Evolutionary conservation across 805 yeast species (phyloP).

Genomic region (Teunomyces tritomae): DNA sequence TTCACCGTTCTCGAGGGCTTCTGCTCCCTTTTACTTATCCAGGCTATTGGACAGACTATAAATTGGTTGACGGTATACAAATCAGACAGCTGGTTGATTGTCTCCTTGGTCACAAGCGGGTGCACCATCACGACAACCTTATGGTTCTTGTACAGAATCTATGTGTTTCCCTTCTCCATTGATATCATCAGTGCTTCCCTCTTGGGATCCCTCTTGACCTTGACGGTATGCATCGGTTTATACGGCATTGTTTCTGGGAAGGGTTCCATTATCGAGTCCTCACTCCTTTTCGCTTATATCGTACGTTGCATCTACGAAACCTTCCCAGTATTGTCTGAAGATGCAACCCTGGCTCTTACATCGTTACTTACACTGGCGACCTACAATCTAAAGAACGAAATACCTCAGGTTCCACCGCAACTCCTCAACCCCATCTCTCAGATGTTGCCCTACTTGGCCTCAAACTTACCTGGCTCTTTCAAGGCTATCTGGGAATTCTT

Average conservation of each 20-base stretch:
- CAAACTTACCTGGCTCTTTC: slow-evolving; percentile 52
- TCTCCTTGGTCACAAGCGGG: slow-evolving; percentile 69
- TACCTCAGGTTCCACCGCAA: slow-evolving; percentile 37
- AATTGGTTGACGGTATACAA: slow-evolving; percentile 60
- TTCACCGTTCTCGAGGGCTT: slow-evolving; percentile 91
- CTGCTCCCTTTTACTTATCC: slow-evolving; percentile 87
- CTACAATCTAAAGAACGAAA: slow-evolving; percentile 29
- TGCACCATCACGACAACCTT: slow-evolving; percentile 71
- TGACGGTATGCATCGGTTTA: slow-evolving; percentile 68
- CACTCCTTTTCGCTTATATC: slow-evolving; percentile 82
- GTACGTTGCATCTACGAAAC: slow-evolving; percentile 92
- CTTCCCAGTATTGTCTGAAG: slow-evolving; percentile 78
- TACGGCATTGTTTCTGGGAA: slow-evolving; percentile 80
- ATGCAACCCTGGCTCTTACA: slow-evolving; percentile 33
- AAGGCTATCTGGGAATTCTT: slow-evolving; percentile 55
- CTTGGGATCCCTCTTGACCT: slow-evolving; percentile 80
- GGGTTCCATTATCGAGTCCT: slow-evolving; percentile 90
- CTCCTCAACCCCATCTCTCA: slow-evolving; percentile 23
- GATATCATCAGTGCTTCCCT: slow-evolving; percentile 76
- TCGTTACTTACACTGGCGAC: slow-evolving; percentile 34
- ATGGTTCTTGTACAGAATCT: slow-evolving; percentile 79
- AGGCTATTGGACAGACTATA: slow-evolving; percentile 82
- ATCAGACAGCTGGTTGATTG: slow-evolving; percentile 78
- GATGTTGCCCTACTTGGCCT: slow-evolving; percentile 45
- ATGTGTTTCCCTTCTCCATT: slow-evolving; percentile 69